Percentiles rank a stretch among this genome's conserved stretches.
Evolutionary conservation across 805 yeast genomes (phyloP).

Genomic region (Wickerhamiella slavikovae): DNA sequence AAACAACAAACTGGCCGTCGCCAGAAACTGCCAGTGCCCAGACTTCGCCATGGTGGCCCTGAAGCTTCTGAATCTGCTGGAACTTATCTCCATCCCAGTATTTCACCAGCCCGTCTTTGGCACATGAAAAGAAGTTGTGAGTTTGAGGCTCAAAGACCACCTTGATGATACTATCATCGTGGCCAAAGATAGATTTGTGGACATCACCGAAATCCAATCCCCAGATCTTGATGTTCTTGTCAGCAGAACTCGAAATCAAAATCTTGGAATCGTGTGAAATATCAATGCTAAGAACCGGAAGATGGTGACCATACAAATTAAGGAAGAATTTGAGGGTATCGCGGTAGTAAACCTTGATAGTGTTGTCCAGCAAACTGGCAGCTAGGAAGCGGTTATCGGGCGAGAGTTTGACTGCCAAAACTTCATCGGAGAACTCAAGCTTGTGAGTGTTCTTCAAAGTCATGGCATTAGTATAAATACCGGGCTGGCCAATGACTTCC

Average conservation of each 20-base stretch:
- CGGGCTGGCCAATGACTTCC: slow-evolving; percentile 49
- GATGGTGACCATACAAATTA: slow-evolving; percentile 85
- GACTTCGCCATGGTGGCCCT: slow-evolving; percentile 79
- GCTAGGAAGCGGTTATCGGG: slow-evolving; percentile 64
- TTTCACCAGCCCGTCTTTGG: slow-evolving; percentile 75
- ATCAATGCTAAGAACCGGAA: slow-evolving; percentile 85
- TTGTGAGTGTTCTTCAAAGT: slow-evolving; percentile 56
- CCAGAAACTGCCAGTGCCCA: slow-evolving; percentile 74
- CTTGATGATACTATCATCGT: slow-evolving; percentile 84
- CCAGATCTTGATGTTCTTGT: slow-evolving; percentile 94
- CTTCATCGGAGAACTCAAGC: slow-evolving; percentile 70
- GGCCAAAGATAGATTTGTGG: slow-evolving; percentile 90
- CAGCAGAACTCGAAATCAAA: slow-evolving; percentile 86
- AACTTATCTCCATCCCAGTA: slow-evolving; percentile 99
- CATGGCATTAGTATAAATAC: slow-evolving; percentile 29
- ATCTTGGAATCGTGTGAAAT: slow-evolving; percentile 76
- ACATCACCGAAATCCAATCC: slow-evolving; percentile 98
- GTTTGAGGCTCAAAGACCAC: slow-evolving; percentile 69
- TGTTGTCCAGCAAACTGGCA: slow-evolving; percentile 70
- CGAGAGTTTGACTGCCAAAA: slow-evolving; percentile 57
- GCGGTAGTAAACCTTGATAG: slow-evolving; percentile 82
- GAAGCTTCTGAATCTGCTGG: slow-evolving; percentile 73
- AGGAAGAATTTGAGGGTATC: slow-evolving; percentile 76
- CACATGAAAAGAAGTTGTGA: slow-evolving; percentile 74
- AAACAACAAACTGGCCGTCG: slow-evolving; percentile 45